These are phyloP conservation scores for Pyrenophora tritici-repentis DNA, from an alignment of 2,329 filamentous ascomycete species.

Conservation along the genomic window DNA sequence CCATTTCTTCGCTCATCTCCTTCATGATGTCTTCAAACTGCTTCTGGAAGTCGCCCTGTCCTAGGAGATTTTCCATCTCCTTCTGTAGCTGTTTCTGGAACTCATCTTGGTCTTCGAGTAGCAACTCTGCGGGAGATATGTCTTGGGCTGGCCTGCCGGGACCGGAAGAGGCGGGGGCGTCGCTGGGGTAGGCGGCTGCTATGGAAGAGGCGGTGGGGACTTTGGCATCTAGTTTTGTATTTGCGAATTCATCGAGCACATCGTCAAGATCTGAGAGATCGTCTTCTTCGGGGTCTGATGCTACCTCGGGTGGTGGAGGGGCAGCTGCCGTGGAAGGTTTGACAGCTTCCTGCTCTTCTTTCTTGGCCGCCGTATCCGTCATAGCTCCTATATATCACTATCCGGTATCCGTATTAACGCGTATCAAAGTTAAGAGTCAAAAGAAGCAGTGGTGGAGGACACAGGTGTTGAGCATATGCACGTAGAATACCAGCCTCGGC, in stretches of 20 bases:
- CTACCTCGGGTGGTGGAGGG: constrained; percentile 45
- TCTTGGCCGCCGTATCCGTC: constrained; percentile 30
- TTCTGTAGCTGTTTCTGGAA: constrained; percentile 86
- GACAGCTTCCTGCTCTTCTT: constrained; percentile 22
- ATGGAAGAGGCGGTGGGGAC: constrained; percentile 33
- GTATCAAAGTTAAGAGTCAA: background rate
- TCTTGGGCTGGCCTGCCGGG: constrained; percentile 45
- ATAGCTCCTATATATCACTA: constrained; percentile 7
- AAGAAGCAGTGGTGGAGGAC: constrained; percentile 2
- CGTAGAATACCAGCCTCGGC: constrained; percentile 32
- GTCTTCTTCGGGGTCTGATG: constrained; percentile 90
- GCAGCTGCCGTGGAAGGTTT: constrained; percentile 17
- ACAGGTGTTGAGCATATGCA: background rate
- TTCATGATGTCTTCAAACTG: constrained; percentile 81
- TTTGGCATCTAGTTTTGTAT: constrained; percentile 62
- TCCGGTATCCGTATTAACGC: background rate
- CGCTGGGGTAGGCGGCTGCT: constrained; percentile 39
- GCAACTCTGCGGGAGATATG: constrained; percentile 35
- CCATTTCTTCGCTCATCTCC: constrained; percentile 59
- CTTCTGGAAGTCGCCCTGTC: constrained; percentile 73
- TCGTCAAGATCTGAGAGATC: constrained; percentile 93
- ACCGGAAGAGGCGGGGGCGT: constrained; percentile 47
- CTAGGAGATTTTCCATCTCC: constrained; percentile 84
- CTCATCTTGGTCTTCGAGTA: constrained; percentile 60
- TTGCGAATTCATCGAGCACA: constrained; percentile 88